Evolutionary conservation across 345 rosid species (phyloP), one percentile per base, ranked within the genome.

Genomic region (Mallotus nudiflorus): DNA sequence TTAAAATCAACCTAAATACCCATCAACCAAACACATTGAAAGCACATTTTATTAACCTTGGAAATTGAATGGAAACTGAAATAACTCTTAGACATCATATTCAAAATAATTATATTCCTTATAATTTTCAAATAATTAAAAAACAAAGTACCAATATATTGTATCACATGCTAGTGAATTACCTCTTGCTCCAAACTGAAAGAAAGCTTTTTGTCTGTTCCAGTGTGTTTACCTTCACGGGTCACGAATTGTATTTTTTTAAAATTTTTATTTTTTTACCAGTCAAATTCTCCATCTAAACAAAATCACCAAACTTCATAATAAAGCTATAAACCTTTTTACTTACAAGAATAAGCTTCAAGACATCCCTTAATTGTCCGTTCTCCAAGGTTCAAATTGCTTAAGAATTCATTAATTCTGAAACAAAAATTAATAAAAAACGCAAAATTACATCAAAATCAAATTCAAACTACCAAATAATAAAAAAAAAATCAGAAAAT

Each of bases 181-280:
- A 91, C 98, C 96, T 93, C 98, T 57, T 86, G 84, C 81, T 93
- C 98, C 87, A 93, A 86, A 84, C 96, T 93, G 62, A 91, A 86
- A 70, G 97, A 89, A 24, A 91, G 73, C 72, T 82, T 91, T 77
- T 89, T 93, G 76, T 93, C 98, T 19, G 86, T 83, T 73, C 97
- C 89, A 2, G 96, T 87, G 79, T 89, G 98, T 82, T 93, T 93
- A 77, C 98, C 98, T 91, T 58, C 20, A 71, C 68, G n/a, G n/a
- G n/a, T n/a, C n/a, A n/a, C n/a, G n/a, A n/a, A n/a, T n/a, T n/a
- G n/a, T n/a, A n/a, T n/a, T n/a, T n/a, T n/a, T n/a, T n/a, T n/a
- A n/a, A n/a, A n/a, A n/a, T n/a, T n/a, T n/a, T n/a, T n/a, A n/a
- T n/a, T n/a, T n/a, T n/a, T n/a, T n/a, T n/a, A n/a, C n/a, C n/a